Evolutionary conservation across 2,329 filamentous ascomycete species (phyloP).

Genomic region (Coniochaeta prunicola): DNA sequence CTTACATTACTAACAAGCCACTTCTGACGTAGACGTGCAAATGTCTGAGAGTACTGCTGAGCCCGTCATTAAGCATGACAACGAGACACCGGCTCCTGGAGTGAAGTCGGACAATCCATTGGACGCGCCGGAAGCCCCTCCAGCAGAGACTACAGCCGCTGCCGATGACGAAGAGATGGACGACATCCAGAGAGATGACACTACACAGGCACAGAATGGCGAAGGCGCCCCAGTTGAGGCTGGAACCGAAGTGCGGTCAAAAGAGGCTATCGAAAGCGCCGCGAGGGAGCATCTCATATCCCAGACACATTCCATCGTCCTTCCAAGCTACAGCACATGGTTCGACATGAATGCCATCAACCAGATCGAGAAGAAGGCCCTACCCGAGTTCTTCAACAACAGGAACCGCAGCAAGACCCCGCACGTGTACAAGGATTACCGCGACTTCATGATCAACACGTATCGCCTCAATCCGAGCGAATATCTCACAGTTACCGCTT

Average conservation of each 20-base stretch:
- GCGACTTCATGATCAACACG: constrained; percentile 99
- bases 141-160: constrained; percentile 51
- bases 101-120: constrained; percentile 54
- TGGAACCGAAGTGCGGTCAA: constrained; percentile 58
- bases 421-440: constrained; percentile 96
- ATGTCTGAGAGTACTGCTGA: constrained; percentile 50
- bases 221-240: constrained; percentile 31
- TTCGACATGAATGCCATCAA: constrained; percentile 97
- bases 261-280: constrained; percentile 74
- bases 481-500: constrained; percentile 95
- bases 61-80: constrained; percentile 52
- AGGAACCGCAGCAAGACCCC: constrained; percentile 97
- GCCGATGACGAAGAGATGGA: constrained; percentile 77
- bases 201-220: constrained; percentile 30
- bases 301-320: constrained; percentile 91
- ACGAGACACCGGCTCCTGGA: constrained; percentile 48
- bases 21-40: constrained; percentile 44
- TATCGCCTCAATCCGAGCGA: constrained; percentile 93
- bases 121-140: constrained; percentile 60
- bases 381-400: constrained; percentile 98
- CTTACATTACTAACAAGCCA: constrained; percentile 13
- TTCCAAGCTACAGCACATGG: constrained; percentile 97
- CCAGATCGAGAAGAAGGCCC: constrained; percentile 83
- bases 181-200: constrained; percentile 50
- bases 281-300: constrained; percentile 88